Evolutionary conservation across 2,329 filamentous ascomycete species (phyloP).

Genomic region (Nigrograna mackinnonii): DNA sequence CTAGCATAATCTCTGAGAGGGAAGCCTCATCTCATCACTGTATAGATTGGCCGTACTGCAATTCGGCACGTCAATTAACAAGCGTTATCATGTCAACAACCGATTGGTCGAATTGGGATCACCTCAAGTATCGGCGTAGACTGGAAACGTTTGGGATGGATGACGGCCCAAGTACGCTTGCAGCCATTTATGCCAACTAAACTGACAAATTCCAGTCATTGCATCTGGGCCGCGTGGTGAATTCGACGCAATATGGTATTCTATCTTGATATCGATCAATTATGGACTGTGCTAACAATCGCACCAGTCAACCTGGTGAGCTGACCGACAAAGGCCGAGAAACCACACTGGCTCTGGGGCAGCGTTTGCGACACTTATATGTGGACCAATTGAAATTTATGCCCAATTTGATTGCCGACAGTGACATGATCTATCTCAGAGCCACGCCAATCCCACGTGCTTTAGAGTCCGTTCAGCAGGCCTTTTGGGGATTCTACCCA

Average conservation of each 20-base stretch:
- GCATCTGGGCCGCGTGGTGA: conserved; percentile 70
- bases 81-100: conserved; percentile 61
- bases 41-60: conserved; percentile 87
- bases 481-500: conserved; percentile 54
- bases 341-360: conserved; percentile 52
- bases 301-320: conserved; percentile 48
- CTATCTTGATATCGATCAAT: background rate
- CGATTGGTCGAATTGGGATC: conserved; percentile 59
- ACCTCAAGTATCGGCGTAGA: conserved; percentile 67
- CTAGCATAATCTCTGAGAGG: background rate
- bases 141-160: conserved; percentile 79
- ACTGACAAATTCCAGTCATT: conserved; percentile 47
- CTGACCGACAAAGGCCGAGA: conserved; percentile 54
- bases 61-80: conserved; percentile 71
- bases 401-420: conserved; percentile 45
- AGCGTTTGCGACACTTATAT: conserved; percentile 53
- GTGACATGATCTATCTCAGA: conserved; percentile 50
- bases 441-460: conserved; percentile 55
- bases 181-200: background rate
- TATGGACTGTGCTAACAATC: conserved; percentile 2
- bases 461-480: conserved; percentile 54
- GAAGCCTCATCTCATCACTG: conserved; percentile 13
- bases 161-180: conserved; percentile 53
- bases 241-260: conserved; percentile 78
- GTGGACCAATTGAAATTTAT: conserved; percentile 55